Evolutionary conservation across 2,329 filamentous ascomycete genomes (phyloP).

Genomic region (Exophiala alcalophila): DNA sequence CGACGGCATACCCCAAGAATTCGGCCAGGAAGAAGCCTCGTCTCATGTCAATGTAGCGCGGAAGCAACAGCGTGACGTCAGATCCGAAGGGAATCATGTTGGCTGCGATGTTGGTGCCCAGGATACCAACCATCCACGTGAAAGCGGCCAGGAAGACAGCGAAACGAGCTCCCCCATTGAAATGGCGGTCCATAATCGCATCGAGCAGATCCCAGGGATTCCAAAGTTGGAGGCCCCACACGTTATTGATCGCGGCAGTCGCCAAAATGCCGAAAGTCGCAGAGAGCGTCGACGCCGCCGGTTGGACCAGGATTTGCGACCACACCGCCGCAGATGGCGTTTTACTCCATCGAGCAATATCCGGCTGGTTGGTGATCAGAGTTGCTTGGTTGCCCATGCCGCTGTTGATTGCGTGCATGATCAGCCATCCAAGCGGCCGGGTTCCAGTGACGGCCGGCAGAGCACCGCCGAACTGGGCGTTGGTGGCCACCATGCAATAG

Average conservation of each 20-base stretch:
- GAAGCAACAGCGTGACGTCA: constrained; percentile 6
- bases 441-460: constrained; percentile 22
- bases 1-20: constrained; percentile 5
- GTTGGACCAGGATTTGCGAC: constrained; percentile 35
- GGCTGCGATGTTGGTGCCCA: constrained; percentile 7
- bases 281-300: constrained; percentile 42
- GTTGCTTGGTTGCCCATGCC: constrained; percentile 8
- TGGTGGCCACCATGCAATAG: constrained; percentile 42
- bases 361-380: constrained; percentile 3
- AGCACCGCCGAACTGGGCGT: constrained; percentile 35
- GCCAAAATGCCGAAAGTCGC: constrained; percentile 46
- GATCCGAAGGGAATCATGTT: constrained; percentile 16
- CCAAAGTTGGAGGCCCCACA: constrained; percentile 39
- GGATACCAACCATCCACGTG: constrained; percentile 4
- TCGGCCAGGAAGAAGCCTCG: constrained; percentile 6
- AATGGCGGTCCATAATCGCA: constrained; percentile 7
- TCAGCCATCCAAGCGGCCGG: constrained; percentile 36
- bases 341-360: constrained; percentile 1
- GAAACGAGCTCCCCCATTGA: constrained; percentile 2
- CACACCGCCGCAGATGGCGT: constrained; percentile 1
- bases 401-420: constrained; percentile 34
- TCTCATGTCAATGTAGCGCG: constrained; percentile 12
- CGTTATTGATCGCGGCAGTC: constrained; percentile 45
- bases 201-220: constrained; percentile 31
- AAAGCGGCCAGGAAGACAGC: constrained; percentile 7